phyloP scores from a whole-genome alignment of 108 stramenopile genomes.

The Mediolabrus comicus region DNA sequence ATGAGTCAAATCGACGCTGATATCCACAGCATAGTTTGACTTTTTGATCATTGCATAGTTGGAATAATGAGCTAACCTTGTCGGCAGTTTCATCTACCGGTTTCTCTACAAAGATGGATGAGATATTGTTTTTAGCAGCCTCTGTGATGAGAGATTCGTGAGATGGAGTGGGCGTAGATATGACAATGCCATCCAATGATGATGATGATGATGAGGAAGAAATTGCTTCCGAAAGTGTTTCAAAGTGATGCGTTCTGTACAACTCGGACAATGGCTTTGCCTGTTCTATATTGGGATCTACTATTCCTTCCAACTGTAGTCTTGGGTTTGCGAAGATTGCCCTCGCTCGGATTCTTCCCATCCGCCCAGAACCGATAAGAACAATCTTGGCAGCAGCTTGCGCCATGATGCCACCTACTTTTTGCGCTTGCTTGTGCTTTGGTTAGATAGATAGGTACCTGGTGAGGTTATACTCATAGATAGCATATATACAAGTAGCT shows the following conservation, averaged over 20 bases:
- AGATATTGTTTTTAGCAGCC: constrained; percentile 36
- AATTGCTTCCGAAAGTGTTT: neutral
- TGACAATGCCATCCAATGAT: constrained; percentile 52
- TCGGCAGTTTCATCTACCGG: constrained; percentile 65
- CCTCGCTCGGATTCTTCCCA: constrained; percentile 65
- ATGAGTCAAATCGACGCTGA: constrained; percentile 75
- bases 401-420: no score
- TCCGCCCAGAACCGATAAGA: constrained; percentile 61
- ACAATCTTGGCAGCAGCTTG: constrained; percentile 14
- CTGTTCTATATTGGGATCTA: constrained; percentile 46
- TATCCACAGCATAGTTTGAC: constrained; percentile 70
- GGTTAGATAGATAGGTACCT: no score
- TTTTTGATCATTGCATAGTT: constrained; percentile 16
- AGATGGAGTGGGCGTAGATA: constrained; percentile 59
- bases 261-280: constrained; percentile 35
- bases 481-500: no score
- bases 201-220: neutral
- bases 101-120: constrained; percentile 61
- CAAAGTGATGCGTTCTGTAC: constrained; percentile 21
- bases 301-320: constrained; percentile 56
- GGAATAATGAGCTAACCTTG: constrained; percentile 43
- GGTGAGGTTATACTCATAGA: no score
- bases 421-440: no score
- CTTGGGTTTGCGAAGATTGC: constrained; percentile 60
- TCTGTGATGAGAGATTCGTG: constrained; percentile 51